Evolutionary conservation across 2,329 filamentous ascomycete genomes (phyloP).

Genomic region (Thielaviopsis ethacetica): DNA sequence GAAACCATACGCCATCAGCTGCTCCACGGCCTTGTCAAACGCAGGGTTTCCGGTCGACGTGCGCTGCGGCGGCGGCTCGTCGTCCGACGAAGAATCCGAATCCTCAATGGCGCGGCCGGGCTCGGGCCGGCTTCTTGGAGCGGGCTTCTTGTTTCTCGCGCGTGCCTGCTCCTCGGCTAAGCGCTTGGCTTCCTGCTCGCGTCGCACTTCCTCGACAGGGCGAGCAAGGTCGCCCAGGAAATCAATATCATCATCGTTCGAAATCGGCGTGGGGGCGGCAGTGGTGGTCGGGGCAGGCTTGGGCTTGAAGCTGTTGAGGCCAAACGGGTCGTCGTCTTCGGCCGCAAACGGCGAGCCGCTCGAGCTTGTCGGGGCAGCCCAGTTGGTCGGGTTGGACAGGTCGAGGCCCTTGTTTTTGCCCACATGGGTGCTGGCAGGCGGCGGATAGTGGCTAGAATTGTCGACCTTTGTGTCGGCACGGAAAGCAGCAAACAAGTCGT

Average conservation of each 20-base stretch:
- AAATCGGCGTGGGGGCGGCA: slow-evolving; percentile 17
- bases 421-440: slow-evolving; percentile 22
- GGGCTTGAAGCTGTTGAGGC: slow-evolving; percentile 46
- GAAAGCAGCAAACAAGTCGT: slow-evolving; percentile 54
- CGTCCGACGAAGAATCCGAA: slow-evolving; percentile 29
- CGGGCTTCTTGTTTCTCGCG: slow-evolving; percentile 19
- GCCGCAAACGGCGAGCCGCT: slow-evolving; percentile 26
- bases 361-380: slow-evolving; percentile 24
- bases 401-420: slow-evolving; percentile 28
- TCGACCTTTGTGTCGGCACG: slow-evolving; percentile 50
- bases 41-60: slow-evolving; percentile 5
- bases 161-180: background rate
- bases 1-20: slow-evolving; percentile 92
- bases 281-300: slow-evolving; percentile 13
- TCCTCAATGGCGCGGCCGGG: slow-evolving; percentile 41
- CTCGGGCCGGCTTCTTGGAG: slow-evolving; percentile 22
- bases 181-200: slow-evolving; percentile 20
- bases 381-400: slow-evolving; percentile 37
- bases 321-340: slow-evolving; percentile 83
- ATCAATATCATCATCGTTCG: slow-evolving; percentile 41
- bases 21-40: slow-evolving; percentile 66
- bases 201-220: slow-evolving; percentile 46
- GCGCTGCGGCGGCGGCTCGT: slow-evolving; percentile 24
- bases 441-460: slow-evolving; percentile 48
- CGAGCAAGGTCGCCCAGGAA: slow-evolving; percentile 48